Conservation (phyloP, 768 basidiomycete species). For the Sporobolomyces pararoseus region DNA sequence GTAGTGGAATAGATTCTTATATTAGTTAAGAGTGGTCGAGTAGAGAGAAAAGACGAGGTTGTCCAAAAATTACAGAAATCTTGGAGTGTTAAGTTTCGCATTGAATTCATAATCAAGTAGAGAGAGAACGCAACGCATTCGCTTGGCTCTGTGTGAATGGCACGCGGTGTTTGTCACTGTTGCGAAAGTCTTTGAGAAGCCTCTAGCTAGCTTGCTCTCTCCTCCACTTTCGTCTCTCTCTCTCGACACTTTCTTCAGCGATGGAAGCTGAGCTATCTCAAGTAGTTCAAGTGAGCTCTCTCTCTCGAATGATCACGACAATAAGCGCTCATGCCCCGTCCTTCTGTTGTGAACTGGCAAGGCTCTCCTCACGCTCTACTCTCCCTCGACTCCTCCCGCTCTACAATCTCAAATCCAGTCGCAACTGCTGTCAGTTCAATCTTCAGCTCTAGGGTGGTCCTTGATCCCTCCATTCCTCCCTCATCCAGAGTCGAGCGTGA, state of each 20-base stretch:
- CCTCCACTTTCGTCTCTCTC: not conserved
- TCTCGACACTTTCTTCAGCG: not conserved
- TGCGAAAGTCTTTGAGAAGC: no score
- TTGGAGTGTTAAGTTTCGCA: no score
- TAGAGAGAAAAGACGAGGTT: no score
- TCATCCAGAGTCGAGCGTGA: constrained; percentile 22
- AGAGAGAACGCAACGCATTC: no score
- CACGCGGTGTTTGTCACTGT: no score
- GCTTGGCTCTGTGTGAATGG: no score
- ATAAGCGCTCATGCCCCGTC: not conserved
- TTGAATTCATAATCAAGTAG: no score
- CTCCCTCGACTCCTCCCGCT: constrained; percentile 17
- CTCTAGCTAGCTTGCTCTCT: no score
- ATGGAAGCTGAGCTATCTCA: constrained; percentile 30
- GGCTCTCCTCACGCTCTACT: constrained; percentile 30
- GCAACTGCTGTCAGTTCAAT: constrained; percentile 21
- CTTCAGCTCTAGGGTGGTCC: constrained; percentile 9
- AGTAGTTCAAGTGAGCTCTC: constrained; percentile 18
- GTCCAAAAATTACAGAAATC: no score
- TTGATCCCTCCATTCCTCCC: constrained; percentile 22
- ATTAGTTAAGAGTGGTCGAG: no score
- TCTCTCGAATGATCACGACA: no score
- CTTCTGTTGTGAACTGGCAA: not conserved
- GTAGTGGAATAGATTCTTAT: no score
- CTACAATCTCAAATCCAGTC: constrained; percentile 10